A percentile compares a stretch with the other conserved stretches of the same genome.
These are phyloP conservation scores for Gnaphalium uliginosum DNA, from an alignment of 129 eudicot genomes.

Conservation along the genomic window DNA sequence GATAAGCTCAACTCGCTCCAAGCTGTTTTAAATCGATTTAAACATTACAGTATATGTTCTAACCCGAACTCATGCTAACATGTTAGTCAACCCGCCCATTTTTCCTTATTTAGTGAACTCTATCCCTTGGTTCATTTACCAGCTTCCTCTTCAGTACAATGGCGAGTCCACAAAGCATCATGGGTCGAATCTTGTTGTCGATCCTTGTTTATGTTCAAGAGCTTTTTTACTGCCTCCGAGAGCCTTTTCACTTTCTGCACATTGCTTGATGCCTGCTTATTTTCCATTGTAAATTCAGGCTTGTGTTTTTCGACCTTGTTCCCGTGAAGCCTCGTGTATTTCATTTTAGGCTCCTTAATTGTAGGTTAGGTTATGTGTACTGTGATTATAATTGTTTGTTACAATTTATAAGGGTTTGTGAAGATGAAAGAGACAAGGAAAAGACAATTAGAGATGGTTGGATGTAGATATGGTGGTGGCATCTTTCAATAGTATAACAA, in stretches of 20 bases:
- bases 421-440: conserved; percentile 18
- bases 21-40: background rate
- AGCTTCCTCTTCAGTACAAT: conserved; percentile 1
- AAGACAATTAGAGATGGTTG: conserved; percentile 27
- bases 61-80: background rate
- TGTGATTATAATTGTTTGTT: background rate
- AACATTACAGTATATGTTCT: background rate
- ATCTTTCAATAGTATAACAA: conserved; percentile 20
- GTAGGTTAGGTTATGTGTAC: background rate
- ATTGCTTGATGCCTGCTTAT: conserved; percentile 19
- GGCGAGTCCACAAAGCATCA: conserved; percentile 16
- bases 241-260: conserved; percentile 22
- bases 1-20: background rate
- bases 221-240: conserved; percentile 26
- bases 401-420: conserved; percentile 28
- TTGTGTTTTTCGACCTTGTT: conserved; percentile 10
- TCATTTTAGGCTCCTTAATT: conserved; percentile 17
- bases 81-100: background rate
- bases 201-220: conserved; percentile 22
- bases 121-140: conserved; percentile 7
- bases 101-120: background rate
- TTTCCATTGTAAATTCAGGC: background rate
- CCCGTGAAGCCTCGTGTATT: conserved; percentile 31
- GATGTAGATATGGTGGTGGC: conserved; percentile 19
- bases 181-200: conserved; percentile 22